Conservation (phyloP, 2,329 filamentous ascomycete species). For the Diaporthe velutina region DNA sequence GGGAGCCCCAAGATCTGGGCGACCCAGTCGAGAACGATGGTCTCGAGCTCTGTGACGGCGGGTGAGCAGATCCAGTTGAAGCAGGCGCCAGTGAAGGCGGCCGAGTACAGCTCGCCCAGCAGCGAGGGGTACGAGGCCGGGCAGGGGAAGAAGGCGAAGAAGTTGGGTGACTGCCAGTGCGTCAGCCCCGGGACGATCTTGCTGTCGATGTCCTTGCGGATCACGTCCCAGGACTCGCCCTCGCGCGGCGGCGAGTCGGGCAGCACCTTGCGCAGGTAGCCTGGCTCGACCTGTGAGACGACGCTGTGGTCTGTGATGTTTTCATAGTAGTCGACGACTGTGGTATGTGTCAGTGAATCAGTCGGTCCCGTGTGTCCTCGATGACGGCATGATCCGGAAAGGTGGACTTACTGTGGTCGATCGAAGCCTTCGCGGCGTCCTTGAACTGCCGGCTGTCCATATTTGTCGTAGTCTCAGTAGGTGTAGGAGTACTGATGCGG, state of each 20-base stretch:
- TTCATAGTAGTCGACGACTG: slow-evolving; percentile 88
- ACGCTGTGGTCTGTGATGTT: slow-evolving; percentile 78
- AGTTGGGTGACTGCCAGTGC: slow-evolving; percentile 93
- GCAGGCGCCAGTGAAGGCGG: slow-evolving; percentile 88
- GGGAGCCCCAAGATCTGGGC: slow-evolving; percentile 82
- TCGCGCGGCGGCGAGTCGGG: slow-evolving; percentile 74
- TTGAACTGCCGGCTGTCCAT: slow-evolving; percentile 89
- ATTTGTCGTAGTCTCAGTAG: neutral
- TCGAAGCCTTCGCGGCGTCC: slow-evolving; percentile 79
- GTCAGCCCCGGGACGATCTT: slow-evolving; percentile 94
- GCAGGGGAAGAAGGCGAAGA: slow-evolving; percentile 96
- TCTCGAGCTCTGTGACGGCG: slow-evolving; percentile 93
- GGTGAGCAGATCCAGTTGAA: slow-evolving; percentile 99
- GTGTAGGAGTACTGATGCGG: too few species aligned
- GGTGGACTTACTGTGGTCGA: slow-evolving; percentile 80
- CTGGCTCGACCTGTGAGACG: slow-evolving; percentile 82
- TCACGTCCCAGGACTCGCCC: slow-evolving; percentile 81
- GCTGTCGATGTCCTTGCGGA: slow-evolving; percentile 84
- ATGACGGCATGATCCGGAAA: slow-evolving; percentile 14
- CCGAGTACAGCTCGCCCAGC: slow-evolving; percentile 91
- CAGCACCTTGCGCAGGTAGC: slow-evolving; percentile 86
- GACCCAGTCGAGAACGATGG: slow-evolving; percentile 92
- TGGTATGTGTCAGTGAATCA: neutral
- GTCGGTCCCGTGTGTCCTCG: slow-evolving; percentile 18
- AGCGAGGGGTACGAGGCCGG: slow-evolving; percentile 86